Evolutionary conservation across 2,329 filamentous ascomycete species (phyloP).

Genomic region (Colletotrichum echinochloae): DNA sequence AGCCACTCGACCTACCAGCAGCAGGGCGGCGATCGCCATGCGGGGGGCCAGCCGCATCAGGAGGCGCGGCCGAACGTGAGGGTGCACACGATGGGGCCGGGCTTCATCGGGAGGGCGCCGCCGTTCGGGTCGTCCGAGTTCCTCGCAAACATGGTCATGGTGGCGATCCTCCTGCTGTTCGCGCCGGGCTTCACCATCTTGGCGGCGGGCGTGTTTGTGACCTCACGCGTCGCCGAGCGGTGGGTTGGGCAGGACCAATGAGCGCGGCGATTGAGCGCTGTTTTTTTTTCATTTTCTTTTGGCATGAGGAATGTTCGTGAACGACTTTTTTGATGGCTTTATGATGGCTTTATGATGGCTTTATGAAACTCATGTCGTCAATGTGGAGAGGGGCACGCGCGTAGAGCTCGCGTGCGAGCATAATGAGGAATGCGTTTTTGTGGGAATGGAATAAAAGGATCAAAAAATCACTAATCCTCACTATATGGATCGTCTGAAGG

Average conservation of each 20-base stretch:
- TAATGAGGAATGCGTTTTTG: not conserved
- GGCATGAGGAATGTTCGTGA: too few species aligned
- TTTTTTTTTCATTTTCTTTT: too few species aligned
- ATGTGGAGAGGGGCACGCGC: not conserved
- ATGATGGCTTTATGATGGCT: conserved; percentile 5
- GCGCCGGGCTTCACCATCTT: conserved; percentile 35
- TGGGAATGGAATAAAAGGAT: not conserved
- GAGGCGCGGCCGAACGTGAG: conserved; percentile 5
- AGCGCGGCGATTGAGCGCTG: too few species aligned
- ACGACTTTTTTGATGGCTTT: too few species aligned
- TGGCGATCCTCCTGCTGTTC: conserved; percentile 33
- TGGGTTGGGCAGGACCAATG: conserved; percentile 25
- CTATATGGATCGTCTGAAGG: too few species aligned
- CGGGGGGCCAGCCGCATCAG: not conserved
- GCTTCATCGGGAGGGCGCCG: conserved; percentile 30
- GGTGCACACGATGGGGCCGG: conserved; percentile 30
- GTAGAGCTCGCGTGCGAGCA: too few species aligned
- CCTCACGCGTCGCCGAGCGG: conserved; percentile 32
- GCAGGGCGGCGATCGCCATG: too few species aligned
- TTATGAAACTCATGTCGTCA: not conserved
- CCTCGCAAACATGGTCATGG: conserved; percentile 25
- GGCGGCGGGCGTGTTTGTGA: conserved; percentile 33
- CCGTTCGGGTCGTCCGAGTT: conserved; percentile 32
- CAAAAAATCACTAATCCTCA: too few species aligned
- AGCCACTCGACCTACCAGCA: too few species aligned